Conservation (phyloP, 2,329 filamentous ascomycete genomes). For the Orbilia quercus region DNA sequence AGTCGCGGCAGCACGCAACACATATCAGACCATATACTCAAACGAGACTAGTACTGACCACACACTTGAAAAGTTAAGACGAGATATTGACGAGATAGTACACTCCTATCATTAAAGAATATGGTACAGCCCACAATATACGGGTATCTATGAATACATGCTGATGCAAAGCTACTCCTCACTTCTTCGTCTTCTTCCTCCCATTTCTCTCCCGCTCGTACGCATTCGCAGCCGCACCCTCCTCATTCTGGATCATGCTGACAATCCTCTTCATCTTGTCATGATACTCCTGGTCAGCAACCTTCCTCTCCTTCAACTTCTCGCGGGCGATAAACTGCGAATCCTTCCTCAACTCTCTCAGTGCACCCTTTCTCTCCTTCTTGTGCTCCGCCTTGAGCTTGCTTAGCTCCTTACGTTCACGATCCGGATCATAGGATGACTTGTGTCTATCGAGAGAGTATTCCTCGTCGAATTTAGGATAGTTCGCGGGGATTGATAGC, state of each 20-base stretch:
- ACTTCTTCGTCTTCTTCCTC: constrained; percentile 74
- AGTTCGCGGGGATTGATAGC: constrained; percentile 83
- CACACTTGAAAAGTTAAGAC: no score
- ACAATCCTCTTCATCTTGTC: constrained; percentile 93
- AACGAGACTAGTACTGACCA: no score
- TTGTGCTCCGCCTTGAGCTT: constrained; percentile 92
- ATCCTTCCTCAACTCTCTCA: constrained; percentile 94
- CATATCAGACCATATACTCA: background rate
- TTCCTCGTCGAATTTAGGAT: constrained; percentile 95
- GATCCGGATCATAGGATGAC: constrained; percentile 83
- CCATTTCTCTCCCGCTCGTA: constrained; percentile 87
- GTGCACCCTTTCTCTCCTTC: constrained; percentile 91
- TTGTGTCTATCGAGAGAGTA: constrained; percentile 91
- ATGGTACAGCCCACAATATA: constrained; percentile 1
- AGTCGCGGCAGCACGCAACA: background rate
- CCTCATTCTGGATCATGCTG: constrained; percentile 94
- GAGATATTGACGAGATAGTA: no score
- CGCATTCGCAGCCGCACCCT: constrained; percentile 83
- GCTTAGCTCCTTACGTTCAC: constrained; percentile 83
- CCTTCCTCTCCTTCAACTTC: constrained; percentile 90
- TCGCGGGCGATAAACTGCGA: constrained; percentile 92
- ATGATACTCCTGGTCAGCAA: constrained; percentile 91
- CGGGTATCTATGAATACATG: constrained; percentile 3
- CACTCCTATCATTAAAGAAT: background rate
- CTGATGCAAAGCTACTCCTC: constrained; percentile 22